These are phyloP conservation scores for Neonectria hederae DNA, from an alignment of 2,329 filamentous ascomycete species.

Conservation along the genomic window DNA sequence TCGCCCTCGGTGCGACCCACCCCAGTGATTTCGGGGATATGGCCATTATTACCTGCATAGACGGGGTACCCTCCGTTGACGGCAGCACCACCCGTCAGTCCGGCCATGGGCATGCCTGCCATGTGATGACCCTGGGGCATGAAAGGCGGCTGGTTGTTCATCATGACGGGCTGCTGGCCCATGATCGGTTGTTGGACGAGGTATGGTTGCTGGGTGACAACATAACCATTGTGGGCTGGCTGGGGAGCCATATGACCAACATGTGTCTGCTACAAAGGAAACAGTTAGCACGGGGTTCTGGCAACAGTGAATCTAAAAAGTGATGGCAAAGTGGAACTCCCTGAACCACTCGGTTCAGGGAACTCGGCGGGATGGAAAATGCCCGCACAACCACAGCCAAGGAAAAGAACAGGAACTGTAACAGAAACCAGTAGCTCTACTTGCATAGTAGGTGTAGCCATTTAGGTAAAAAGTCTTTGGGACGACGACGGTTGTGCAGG, in stretches of 20 bases:
- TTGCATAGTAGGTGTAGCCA: conserved; percentile 53
- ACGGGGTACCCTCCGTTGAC: conserved; percentile 43
- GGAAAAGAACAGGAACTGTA: conserved; percentile 8
- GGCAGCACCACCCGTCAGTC: conserved; percentile 37
- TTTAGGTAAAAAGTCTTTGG: conserved; percentile 47
- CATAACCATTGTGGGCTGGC: conserved; percentile 40
- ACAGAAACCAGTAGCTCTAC: conserved; percentile 36
- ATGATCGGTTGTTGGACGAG: conserved; percentile 45
- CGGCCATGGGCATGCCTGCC: conserved; percentile 39
- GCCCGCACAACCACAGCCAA: neutral
- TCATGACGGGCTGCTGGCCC: conserved; percentile 45
- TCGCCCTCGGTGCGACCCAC: conserved; percentile 62
- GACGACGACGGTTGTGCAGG: conserved; percentile 44
- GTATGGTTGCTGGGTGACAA: conserved; percentile 48
- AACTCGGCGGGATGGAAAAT: neutral
- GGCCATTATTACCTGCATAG: conserved; percentile 54
- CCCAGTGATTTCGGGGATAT: conserved; percentile 61
- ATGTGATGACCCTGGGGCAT: conserved; percentile 41
- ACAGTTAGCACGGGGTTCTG: conserved; percentile 26
- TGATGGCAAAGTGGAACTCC: neutral
- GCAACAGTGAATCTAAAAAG: neutral
- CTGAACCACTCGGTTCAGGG: conserved; percentile 12
- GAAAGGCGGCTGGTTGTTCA: conserved; percentile 43
- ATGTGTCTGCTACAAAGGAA: conserved; percentile 44
- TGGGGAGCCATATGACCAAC: conserved; percentile 42